phyloP scores from a whole-genome alignment of 129 eudicot genomes.

The Flaveria brownii region DNA sequence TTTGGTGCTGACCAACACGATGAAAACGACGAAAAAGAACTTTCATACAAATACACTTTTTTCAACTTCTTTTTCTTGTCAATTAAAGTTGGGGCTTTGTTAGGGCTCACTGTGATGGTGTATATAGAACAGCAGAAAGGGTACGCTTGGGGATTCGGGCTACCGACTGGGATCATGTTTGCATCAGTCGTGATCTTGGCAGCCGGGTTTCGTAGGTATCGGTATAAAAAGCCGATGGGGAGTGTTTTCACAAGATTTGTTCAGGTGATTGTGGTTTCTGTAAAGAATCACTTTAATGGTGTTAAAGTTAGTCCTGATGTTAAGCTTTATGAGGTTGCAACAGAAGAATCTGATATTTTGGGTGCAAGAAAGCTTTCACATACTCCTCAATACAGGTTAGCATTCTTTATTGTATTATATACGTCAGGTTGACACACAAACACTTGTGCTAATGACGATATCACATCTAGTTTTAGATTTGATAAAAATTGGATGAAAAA shows the following conservation, averaged over 20 bases:
- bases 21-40: slow-evolving; percentile 58
- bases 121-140: slow-evolving; percentile 62
- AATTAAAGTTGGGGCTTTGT: slow-evolving; percentile 69
- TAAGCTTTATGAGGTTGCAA: slow-evolving; percentile 59
- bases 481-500: too few species aligned
- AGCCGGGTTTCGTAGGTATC: slow-evolving; percentile 54
- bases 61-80: slow-evolving; percentile 86
- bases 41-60: slow-evolving; percentile 54
- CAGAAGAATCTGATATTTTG: slow-evolving; percentile 58
- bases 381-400: slow-evolving; percentile 65
- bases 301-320: slow-evolving; percentile 33
- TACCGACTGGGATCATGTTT: slow-evolving; percentile 56
- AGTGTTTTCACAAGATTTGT: slow-evolving; percentile 80
- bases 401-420: background rate
- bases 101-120: slow-evolving; percentile 76
- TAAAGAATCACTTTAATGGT: slow-evolving; percentile 59
- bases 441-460: background rate
- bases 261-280: slow-evolving; percentile 66
- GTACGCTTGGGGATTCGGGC: slow-evolving; percentile 80
- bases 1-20: slow-evolving; percentile 95
- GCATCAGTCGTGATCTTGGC: slow-evolving; percentile 52
- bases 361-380: slow-evolving; percentile 74
- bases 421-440: background rate
- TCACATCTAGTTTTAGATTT: background rate
- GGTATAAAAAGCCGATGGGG: slow-evolving; percentile 82